A percentile compares a stretch with the other conserved stretches of the same genome.
Conservation (phyloP, 2,329 filamentous ascomycete species). For the Metarhizium anisopliae region DNA sequence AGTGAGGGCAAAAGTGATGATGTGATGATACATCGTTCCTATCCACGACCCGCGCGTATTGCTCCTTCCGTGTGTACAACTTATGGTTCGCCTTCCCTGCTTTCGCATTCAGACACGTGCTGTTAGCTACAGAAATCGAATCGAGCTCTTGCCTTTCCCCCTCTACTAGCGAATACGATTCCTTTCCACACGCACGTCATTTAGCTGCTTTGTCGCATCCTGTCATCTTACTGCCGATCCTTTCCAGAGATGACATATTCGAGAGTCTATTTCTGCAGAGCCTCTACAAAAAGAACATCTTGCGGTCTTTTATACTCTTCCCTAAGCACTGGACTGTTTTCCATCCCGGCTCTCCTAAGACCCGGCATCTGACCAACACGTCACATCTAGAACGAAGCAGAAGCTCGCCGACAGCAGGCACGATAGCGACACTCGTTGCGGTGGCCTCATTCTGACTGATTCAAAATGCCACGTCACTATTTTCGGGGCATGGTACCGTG, state of each 20-base stretch:
- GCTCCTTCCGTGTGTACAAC: background rate
- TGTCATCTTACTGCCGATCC: background rate
- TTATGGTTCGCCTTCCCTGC: background rate
- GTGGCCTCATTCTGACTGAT: background rate
- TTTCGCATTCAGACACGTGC: background rate
- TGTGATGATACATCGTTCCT: no score
- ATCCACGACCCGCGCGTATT: background rate
- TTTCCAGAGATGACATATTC: background rate
- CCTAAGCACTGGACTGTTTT: no score
- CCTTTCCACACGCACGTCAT: background rate
- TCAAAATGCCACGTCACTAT: conserved; percentile 4
- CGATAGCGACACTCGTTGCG: background rate
- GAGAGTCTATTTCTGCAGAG: background rate
- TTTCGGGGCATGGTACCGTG: background rate
- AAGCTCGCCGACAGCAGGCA: background rate
- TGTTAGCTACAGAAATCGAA: background rate
- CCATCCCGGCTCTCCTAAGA: no score
- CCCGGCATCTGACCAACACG: background rate
- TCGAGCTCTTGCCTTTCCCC: background rate
- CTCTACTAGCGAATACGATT: background rate
- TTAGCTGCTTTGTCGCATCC: background rate
- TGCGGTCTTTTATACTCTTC: background rate
- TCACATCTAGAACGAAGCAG: background rate
- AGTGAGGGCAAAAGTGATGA: no score
- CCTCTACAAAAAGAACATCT: background rate